Percentiles rank a stretch among this genome's conserved stretches.
Evolutionary conservation across 805 yeast species (phyloP).

Genomic region (Candida anglica): DNA sequence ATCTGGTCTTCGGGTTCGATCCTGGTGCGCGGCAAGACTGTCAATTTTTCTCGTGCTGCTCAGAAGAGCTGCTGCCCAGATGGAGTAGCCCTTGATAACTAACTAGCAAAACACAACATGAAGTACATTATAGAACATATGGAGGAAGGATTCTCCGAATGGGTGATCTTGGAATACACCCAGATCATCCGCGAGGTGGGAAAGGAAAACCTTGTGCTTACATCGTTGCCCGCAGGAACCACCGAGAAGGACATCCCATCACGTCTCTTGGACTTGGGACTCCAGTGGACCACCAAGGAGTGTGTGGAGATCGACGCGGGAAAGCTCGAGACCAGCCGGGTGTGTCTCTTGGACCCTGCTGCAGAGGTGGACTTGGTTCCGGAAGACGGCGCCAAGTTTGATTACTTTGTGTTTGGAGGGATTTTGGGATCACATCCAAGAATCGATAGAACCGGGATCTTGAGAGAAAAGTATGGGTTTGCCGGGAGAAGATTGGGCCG

Average conservation of each 20-base stretch:
- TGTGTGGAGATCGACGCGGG: conserved; percentile 50
- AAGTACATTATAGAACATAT: conserved; percentile 94
- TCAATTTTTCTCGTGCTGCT: no score
- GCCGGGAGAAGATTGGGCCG: conserved; percentile 83
- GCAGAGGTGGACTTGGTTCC: conserved; percentile 75
- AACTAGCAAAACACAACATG: conserved; percentile 52
- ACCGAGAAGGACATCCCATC: conserved; percentile 62
- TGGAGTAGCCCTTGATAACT: no score
- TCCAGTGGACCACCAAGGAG: conserved; percentile 81
- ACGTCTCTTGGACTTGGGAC: conserved; percentile 53
- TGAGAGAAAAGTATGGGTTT: conserved; percentile 76
- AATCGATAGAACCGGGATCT: conserved; percentile 88
- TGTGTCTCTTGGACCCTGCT: conserved; percentile 87
- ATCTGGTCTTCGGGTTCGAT: no score
- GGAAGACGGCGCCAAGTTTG: conserved; percentile 59
- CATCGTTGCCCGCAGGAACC: conserved; percentile 69
- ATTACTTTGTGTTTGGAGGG: conserved; percentile 94
- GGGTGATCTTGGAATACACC: conserved; percentile 87
- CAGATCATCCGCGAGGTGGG: conserved; percentile 86
- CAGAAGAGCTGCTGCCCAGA: no score
- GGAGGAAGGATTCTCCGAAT: conserved; percentile 95
- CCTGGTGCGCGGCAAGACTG: no score
- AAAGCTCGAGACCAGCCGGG: conserved; percentile 42
- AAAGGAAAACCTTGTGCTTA: conserved; percentile 62
- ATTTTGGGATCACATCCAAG: conserved; percentile 93